phyloP scores from a whole-genome alignment of 352 stramenopile genomes.

The Aphanomyces euteiches region DNA sequence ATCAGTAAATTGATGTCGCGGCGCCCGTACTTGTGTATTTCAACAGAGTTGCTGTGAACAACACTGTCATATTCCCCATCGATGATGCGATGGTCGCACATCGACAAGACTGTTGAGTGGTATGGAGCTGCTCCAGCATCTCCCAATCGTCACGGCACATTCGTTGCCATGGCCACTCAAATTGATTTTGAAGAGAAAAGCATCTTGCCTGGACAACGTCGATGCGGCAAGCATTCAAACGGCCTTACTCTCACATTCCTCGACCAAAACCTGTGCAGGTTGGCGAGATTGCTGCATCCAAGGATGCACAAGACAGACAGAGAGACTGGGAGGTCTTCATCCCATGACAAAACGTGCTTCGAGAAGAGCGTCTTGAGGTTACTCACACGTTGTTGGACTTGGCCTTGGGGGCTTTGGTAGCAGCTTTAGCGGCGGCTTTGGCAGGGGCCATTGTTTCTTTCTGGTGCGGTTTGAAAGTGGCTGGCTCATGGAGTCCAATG shows the following conservation, averaged over 20 bases:
- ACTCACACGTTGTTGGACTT: slow-evolving; percentile 31
- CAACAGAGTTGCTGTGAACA: slow-evolving; percentile 27
- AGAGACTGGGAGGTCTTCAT: background rate
- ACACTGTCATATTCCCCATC: slow-evolving; percentile 30
- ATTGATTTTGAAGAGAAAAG: slow-evolving; percentile 32
- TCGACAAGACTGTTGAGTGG: slow-evolving; percentile 25
- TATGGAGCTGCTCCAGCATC: slow-evolving; percentile 16
- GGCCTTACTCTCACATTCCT: slow-evolving; percentile 32
- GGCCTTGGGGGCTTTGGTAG: slow-evolving; percentile 28
- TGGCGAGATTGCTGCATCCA: background rate
- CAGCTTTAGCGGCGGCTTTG: slow-evolving; percentile 24
- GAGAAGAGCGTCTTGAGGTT: background rate
- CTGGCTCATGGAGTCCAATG: background rate
- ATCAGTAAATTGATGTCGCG: background rate
- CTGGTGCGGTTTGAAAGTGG: slow-evolving; percentile 31
- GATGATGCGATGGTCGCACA: slow-evolving; percentile 25
- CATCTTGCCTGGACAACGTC: slow-evolving; percentile 4
- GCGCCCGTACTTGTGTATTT: slow-evolving; percentile 29
- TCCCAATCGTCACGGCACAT: background rate
- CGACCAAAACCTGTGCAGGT: slow-evolving; percentile 5
- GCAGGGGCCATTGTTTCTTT: slow-evolving; percentile 29
- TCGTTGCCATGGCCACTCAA: slow-evolving; percentile 7
- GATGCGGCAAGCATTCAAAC: background rate
- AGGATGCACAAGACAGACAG: slow-evolving; percentile 3
- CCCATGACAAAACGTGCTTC: background rate